Conservation (phyloP, 2,329 filamentous ascomycete genomes). For the Magnaporthales sp. region DNA sequence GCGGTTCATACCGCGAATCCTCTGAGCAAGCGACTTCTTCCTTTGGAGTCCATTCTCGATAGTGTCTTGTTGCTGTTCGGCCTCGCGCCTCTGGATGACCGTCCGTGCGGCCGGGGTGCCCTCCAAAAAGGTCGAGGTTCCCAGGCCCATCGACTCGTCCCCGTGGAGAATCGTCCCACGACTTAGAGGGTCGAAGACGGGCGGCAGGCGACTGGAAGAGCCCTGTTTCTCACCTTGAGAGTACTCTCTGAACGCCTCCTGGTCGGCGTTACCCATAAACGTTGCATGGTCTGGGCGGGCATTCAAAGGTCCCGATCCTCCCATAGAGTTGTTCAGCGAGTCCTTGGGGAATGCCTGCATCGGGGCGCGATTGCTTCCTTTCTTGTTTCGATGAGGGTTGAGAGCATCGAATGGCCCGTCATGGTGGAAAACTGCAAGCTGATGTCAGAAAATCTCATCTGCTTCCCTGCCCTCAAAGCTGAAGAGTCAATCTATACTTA, state of each 20-base stretch:
- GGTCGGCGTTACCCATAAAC: conserved; percentile 72
- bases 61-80: conserved; percentile 52
- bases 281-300: conserved; percentile 72
- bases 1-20: conserved; percentile 76
- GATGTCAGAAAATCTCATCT: not conserved
- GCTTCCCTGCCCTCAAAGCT: not conserved
- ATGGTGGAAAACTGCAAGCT: conserved; percentile 75
- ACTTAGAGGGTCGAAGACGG: conserved; percentile 59
- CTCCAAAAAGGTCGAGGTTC: conserved; percentile 92
- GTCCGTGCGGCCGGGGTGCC: conserved; percentile 79
- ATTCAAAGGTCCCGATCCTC: conserved; percentile 79
- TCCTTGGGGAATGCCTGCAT: conserved; percentile 95
- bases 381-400: conserved; percentile 87
- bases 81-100: conserved; percentile 68
- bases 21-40: conserved; percentile 92
- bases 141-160: conserved; percentile 71
- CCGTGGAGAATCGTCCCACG: conserved; percentile 72
- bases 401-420: conserved; percentile 96
- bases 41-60: conserved; percentile 58
- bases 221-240: conserved; percentile 18
- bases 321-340: conserved; percentile 85
- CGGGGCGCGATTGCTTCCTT: conserved; percentile 72
- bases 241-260: conserved; percentile 81
- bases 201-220: conserved; percentile 27
- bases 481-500: conserved; percentile 38